A percentile compares a stretch with the other conserved stretches of the same genome.
These are phyloP conservation scores for Lentinus tigrinus DNA, from an alignment of 768 basidiomycete genomes.

Conservation along the genomic window DNA sequence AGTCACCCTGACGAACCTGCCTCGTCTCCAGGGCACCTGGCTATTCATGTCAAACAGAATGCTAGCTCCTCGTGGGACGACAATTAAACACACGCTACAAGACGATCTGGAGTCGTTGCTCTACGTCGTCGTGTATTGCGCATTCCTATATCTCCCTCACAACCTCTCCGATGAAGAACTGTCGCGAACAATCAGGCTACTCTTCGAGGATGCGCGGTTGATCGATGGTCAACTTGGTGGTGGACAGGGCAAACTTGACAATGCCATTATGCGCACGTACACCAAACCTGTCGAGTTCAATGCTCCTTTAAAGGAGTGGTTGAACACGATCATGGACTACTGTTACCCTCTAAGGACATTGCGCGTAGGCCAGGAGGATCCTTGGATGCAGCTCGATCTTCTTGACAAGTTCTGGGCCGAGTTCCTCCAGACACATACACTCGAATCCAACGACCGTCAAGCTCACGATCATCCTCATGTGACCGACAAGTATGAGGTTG, in stretches of 20 bases:
- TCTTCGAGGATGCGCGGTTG: background rate
- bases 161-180: background rate
- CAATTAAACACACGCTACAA: background rate
- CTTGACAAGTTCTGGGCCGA: too few relatives aligned
- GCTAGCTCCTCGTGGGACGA: background rate
- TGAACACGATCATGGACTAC: background rate
- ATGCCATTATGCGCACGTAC: background rate
- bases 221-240: background rate
- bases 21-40: slow-evolving; percentile 1
- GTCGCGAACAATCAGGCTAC: background rate
- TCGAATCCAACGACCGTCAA: too few relatives aligned
- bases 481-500: too few relatives aligned
- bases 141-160: background rate
- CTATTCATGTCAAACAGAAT: slow-evolving; percentile 1
- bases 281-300: background rate
- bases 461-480: too few relatives aligned
- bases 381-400: too few relatives aligned
- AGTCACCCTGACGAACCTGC: too few relatives aligned
- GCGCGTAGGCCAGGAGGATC: background rate
- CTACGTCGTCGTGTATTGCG: slow-evolving; percentile 9
- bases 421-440: too few relatives aligned
- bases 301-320: background rate
- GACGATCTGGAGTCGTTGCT: slow-evolving; percentile 16
- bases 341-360: background rate
- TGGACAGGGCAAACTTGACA: background rate